These are phyloP conservation scores for Penicillium digitatum DNA, from an alignment of 2,329 filamentous ascomycete species.

Conservation along the genomic window DNA sequence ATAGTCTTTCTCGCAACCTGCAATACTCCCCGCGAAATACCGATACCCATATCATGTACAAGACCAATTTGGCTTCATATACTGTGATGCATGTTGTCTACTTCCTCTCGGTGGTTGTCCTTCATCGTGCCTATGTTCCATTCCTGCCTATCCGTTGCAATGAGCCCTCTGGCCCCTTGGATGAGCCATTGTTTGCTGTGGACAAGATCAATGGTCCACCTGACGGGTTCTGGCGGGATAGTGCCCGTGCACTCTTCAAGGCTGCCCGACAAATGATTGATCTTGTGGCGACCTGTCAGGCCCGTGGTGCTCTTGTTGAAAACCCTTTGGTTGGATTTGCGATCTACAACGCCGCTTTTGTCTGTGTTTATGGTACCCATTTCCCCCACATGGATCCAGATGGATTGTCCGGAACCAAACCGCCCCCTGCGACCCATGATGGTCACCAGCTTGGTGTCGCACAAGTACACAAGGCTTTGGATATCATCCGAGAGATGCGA, in stretches of 20 bases:
- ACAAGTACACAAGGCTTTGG: conserved; percentile 37
- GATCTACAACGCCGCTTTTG: conserved; percentile 52
- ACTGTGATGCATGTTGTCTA: conserved; percentile 54
- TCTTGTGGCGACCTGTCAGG: conserved; percentile 50
- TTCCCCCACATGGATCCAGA: conserved; percentile 56
- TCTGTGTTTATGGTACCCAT: conserved; percentile 51
- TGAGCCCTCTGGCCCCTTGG: conserved; percentile 52
- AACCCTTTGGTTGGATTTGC: conserved; percentile 55
- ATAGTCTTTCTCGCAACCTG: conserved; percentile 50
- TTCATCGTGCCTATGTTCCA: conserved; percentile 55
- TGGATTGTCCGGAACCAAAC: conserved; percentile 42
- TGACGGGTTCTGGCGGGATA: conserved; percentile 53
- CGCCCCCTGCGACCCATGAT: conserved; percentile 23
- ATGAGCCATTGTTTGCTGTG: conserved; percentile 46
- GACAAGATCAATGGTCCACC: conserved; percentile 42
- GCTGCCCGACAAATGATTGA: conserved; percentile 53
- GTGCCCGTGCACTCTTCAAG: conserved; percentile 48
- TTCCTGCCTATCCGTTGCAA: conserved; percentile 50
- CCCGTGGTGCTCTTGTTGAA: conserved; percentile 50
- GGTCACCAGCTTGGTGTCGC: conserved; percentile 30
- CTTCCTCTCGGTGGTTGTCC: conserved; percentile 52
- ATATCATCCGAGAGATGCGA: conserved; percentile 42
- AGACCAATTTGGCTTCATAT: conserved; percentile 51
- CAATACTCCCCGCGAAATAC: conserved; percentile 51
- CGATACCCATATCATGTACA: conserved; percentile 52